These are phyloP conservation scores for Dicorynia guianensis DNA, from an alignment of 306 rosid genomes.

Conservation along the genomic window DNA sequence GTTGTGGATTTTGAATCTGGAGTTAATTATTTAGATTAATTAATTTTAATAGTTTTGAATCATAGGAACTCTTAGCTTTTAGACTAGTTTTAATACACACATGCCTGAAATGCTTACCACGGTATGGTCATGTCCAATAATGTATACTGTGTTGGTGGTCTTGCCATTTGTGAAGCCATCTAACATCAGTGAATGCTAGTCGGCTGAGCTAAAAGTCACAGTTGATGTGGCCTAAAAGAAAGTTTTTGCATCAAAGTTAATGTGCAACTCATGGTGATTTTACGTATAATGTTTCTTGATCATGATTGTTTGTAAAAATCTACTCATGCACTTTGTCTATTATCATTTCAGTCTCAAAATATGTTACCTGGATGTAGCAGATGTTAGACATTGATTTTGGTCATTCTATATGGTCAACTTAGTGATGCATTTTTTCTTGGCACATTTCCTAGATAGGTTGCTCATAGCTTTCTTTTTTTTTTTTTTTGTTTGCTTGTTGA, in stretches of 20 bases:
- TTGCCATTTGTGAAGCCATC: background rate
- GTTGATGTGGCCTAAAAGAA: background rate
- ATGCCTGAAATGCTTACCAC: background rate
- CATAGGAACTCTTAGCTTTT: no score
- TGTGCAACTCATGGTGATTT: background rate
- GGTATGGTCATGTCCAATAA: no score
- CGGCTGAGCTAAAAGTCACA: background rate
- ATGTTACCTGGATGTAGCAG: no score
- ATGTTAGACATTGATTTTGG: no score
- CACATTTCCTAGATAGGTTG: no score
- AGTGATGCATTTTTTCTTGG: no score
- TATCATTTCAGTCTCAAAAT: background rate
- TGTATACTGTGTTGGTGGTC: background rate
- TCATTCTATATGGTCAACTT: no score
- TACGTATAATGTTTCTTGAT: background rate
- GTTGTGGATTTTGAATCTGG: background rate
- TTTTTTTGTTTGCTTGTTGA: background rate
- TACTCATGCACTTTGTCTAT: background rate
- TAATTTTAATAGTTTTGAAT: background rate
- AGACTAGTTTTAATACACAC: background rate
- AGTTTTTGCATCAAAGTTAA: no score
- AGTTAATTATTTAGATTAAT: no score
- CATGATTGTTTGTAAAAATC: background rate
- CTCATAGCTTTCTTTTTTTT: no score
- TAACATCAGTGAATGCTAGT: background rate